These are phyloP conservation scores for Rhizophora mangle DNA, from an alignment of 345 rosid genomes.

Conservation along the genomic window DNA sequence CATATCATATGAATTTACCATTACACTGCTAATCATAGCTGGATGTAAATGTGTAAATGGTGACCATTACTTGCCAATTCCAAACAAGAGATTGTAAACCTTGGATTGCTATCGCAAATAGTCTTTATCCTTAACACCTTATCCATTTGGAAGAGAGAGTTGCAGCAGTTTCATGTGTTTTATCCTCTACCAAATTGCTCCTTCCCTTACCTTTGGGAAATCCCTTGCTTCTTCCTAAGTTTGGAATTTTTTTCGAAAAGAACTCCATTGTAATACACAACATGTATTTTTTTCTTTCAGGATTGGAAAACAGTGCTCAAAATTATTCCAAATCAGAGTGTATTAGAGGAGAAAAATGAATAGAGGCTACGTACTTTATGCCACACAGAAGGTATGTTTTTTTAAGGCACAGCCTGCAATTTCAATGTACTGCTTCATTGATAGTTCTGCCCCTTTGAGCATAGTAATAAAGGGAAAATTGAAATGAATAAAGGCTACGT, in stretches of 20 bases:
- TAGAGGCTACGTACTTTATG: background rate
- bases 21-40: background rate
- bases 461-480: background rate
- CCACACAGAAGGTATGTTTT: background rate
- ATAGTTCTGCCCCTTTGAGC: too few species aligned
- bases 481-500: background rate
- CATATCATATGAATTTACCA: too few species aligned
- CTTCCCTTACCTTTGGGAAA: background rate
- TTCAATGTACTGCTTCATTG: background rate
- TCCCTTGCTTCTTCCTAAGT: background rate
- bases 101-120: background rate
- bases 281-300: background rate
- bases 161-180: background rate
- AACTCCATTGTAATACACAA: background rate
- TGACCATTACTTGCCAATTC: background rate
- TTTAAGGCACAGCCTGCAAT: background rate
- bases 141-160: background rate
- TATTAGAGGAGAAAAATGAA: background rate
- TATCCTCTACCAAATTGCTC: background rate
- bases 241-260: background rate
- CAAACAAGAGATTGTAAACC: background rate
- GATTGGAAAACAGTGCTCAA: background rate
- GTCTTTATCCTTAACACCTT: background rate
- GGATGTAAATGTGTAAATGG: background rate
- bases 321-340: background rate